These are phyloP conservation scores for Gymnopus androsaceus DNA, from an alignment of 1,284 basidiomycete species.

Conservation along the genomic window DNA sequence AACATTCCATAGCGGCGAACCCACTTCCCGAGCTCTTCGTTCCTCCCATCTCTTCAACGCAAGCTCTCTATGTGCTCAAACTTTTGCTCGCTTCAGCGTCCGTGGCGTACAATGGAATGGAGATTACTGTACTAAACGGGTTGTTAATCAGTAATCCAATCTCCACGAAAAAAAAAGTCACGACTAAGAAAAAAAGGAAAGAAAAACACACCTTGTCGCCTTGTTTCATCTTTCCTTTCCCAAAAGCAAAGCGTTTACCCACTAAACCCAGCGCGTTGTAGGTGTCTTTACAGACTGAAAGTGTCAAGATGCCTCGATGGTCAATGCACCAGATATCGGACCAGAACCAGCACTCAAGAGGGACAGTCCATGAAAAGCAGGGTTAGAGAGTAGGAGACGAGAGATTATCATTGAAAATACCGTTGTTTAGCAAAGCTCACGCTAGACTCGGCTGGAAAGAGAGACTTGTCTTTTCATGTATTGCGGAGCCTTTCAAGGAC, in stretches of 20 bases:
- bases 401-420: background rate
- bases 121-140: conserved; percentile 40
- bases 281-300: conserved; percentile 17
- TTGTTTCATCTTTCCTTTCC: conserved; percentile 16
- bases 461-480: too few relatives aligned
- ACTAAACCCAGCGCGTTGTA: conserved; percentile 17
- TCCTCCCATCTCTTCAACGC: conserved; percentile 45
- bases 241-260: conserved; percentile 14
- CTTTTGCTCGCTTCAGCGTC: conserved; percentile 32
- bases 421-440: background rate
- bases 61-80: conserved; percentile 34
- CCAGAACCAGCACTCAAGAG: conserved; percentile 8
- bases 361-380: conserved; percentile 6
- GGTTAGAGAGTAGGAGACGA: background rate
- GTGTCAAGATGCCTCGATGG: conserved; percentile 14
- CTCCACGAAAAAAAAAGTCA: background rate
- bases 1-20: conserved; percentile 44
- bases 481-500: too few relatives aligned
- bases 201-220: conserved; percentile 47
- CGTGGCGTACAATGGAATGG: conserved; percentile 39
- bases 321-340: conserved; percentile 19
- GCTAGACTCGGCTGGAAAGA: too few relatives aligned
- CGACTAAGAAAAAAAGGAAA: background rate
- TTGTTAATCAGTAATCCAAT: conserved; percentile 8
- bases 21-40: conserved; percentile 31